Conservation (phyloP, 1,284 basidiomycete species). For the Psilocybe mexicana region DNA sequence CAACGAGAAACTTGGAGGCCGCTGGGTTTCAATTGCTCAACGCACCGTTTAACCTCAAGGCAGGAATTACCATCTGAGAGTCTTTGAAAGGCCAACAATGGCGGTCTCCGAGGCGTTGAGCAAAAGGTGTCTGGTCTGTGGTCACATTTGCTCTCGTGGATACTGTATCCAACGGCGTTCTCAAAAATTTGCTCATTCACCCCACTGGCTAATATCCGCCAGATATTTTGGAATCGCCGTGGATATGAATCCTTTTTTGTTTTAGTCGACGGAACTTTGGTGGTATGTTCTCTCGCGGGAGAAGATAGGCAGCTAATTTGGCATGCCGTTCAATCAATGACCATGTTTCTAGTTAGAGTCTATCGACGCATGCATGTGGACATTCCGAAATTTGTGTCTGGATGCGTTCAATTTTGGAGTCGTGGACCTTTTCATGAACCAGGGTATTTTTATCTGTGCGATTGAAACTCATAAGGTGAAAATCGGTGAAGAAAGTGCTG, state of each 20-base stretch:
- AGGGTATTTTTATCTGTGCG: too few relatives aligned
- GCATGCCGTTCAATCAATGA: not conserved
- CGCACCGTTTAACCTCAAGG: not conserved
- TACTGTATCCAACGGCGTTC: not conserved
- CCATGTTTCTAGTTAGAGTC: not conserved
- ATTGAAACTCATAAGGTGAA: too few relatives aligned
- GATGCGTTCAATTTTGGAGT: too few relatives aligned
- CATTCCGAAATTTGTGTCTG: not conserved
- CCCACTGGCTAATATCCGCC: not conserved
- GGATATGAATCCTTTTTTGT: not conserved
- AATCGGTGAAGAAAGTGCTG: too few relatives aligned
- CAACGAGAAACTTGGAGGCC: not conserved
- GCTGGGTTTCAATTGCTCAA: conserved; percentile 9
- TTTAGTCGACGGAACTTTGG: not conserved
- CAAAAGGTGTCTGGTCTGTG: not conserved
- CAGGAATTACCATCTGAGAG: not conserved
- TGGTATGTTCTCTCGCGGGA: not conserved
- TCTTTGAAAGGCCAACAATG: not conserved
- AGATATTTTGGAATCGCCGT: not conserved
- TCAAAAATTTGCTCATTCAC: not conserved
- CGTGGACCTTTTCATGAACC: too few relatives aligned
- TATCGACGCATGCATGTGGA: not conserved
- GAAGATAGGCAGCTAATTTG: not conserved
- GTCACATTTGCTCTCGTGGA: not conserved
- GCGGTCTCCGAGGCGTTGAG: conserved; percentile 9